Percentiles rank a stretch among this genome's conserved stretches.
Evolutionary conservation across 257 asterid species (phyloP).

Genomic region (Sherardia arvensis): DNA sequence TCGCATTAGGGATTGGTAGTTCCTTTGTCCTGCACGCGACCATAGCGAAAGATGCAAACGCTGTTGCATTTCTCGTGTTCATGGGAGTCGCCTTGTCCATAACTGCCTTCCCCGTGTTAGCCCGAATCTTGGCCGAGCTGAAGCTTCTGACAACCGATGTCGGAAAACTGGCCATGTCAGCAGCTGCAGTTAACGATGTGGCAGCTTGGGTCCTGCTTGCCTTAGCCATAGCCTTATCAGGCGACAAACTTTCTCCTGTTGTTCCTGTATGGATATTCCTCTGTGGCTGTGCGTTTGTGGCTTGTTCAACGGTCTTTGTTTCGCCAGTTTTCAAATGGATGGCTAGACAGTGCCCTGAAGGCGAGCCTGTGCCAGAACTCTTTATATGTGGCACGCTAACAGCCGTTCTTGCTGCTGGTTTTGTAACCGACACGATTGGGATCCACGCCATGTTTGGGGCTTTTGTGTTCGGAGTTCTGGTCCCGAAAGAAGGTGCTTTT

Average conservation of each 20-base stretch:
- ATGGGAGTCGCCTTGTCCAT: slow-evolving; percentile 89
- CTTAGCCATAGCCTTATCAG: slow-evolving; percentile 60
- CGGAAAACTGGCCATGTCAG: slow-evolving; percentile 72
- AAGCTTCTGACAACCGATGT: slow-evolving; percentile 74
- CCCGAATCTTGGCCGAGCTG: slow-evolving; percentile 77
- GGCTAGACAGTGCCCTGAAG: slow-evolving; percentile 49
- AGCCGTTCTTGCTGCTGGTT: slow-evolving; percentile 58
- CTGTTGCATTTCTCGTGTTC: slow-evolving; percentile 50
- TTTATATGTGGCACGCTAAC: slow-evolving; percentile 54
- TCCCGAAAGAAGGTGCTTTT: slow-evolving; percentile 75
- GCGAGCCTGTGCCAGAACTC: slow-evolving; percentile 61
- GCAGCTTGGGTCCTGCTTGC: slow-evolving; percentile 85
- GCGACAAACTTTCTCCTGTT: slow-evolving; percentile 42
- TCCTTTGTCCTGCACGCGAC: slow-evolving; percentile 46
- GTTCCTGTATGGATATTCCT: slow-evolving; percentile 65
- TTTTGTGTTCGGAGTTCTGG: slow-evolving; percentile 68
- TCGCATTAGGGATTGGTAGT: slow-evolving; percentile 63
- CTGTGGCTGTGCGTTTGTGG: slow-evolving; percentile 48
- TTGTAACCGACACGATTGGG: slow-evolving; percentile 59
- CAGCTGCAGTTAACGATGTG: slow-evolving; percentile 76
- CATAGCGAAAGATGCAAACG: slow-evolving; percentile 30
- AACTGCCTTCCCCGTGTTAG: slow-evolving; percentile 80
- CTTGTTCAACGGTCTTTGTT: slow-evolving; percentile 22
- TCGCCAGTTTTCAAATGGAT: slow-evolving; percentile 64
- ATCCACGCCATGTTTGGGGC: slow-evolving; percentile 87